Base-by-base conservation (phyloP, 345 rosid species). In the Dipteronia dyeriana region DNA sequence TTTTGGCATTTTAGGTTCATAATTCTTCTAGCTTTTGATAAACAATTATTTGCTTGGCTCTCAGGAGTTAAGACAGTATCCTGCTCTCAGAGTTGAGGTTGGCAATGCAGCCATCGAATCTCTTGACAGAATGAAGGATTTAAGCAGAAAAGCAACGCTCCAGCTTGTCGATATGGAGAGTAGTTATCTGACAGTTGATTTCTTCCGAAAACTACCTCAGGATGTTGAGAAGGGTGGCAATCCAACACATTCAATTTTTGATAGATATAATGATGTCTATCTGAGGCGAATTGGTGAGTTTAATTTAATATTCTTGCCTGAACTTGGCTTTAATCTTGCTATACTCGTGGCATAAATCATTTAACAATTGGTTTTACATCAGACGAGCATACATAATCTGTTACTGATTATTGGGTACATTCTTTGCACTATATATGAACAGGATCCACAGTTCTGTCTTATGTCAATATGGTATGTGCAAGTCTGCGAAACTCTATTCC, bases 141-240 rank as follows among this genome's bases (percentile, higher is more conserved):
- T 82, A 68, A 97, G 99, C 86, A 90, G 85, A 86, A 97, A 94
- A 84, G 93, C 99, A 49, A 86, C 99, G 54, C 92, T 92, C 75
- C 90, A 91, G 84, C 87, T 97, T 67, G 99, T 97, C 7, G 98
- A 97, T 71, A 97, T 97, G 99, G 99, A 97, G 80, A 83, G 89
- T 76, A 85, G 97, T 80, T 97, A 97, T 87, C 86, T 94, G 71
- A 97, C 98, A 16, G 97, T 97, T 72, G 98, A 97, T 80, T 97
- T 90, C 87, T 97, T 97, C 86, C 88, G 99, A 81, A 97, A 90
- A 84, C 97, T 97, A 84, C 99, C 99, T 62, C 98, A 92, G 84
- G 99, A 97, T 87, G 90, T 85, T 23, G 99, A 97, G 78, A 97
- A 91, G 90, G 99, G 99, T 60, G 98, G 98, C 80, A 94, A 94